phyloP scores from a whole-genome alignment of 1,284 basidiomycete species.

The Pseudozyma flocculosa region DNA sequence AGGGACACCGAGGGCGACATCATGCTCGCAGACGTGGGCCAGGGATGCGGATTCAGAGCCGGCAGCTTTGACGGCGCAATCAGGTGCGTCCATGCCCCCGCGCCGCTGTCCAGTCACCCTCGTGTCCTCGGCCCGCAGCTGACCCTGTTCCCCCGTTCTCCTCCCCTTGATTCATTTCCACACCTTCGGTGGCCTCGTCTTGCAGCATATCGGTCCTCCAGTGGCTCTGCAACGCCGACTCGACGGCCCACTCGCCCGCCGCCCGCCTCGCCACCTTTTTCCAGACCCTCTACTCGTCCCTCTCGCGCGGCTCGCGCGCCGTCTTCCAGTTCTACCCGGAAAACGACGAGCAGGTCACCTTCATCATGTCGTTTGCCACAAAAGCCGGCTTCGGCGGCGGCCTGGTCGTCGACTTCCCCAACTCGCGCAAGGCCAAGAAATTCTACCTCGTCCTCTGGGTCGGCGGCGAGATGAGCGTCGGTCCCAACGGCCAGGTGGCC shows the following conservation, averaged over 20 bases:
- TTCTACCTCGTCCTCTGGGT: conserved; percentile 58
- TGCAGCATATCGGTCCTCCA: conserved; percentile 92
- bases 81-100: conserved; percentile 64
- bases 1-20: conserved; percentile 55
- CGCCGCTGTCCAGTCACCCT: neutral
- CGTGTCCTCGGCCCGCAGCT: neutral
- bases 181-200: conserved; percentile 3
- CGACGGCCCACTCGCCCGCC: conserved; percentile 85
- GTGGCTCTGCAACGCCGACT: conserved; percentile 97
- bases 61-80: conserved; percentile 98
- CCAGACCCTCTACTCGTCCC: conserved; percentile 87
- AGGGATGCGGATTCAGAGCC: conserved; percentile 74
- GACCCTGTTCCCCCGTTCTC: neutral
- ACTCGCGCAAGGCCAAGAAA: conserved; percentile 58
- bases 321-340: conserved; percentile 66
- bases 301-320: conserved; percentile 88
- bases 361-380: conserved; percentile 90
- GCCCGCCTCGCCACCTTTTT: conserved; percentile 91
- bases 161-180: too few relatives aligned
- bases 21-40: conserved; percentile 60
- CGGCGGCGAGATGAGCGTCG: conserved; percentile 58
- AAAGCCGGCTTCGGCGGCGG: conserved; percentile 96
- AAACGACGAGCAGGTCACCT: conserved; percentile 58
- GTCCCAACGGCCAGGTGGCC: conserved; percentile 49
- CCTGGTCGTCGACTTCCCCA: conserved; percentile 76